Conservation (phyloP, 495 filamentous ascomycete genomes). For the Aspergillus nanangensis region DNA sequence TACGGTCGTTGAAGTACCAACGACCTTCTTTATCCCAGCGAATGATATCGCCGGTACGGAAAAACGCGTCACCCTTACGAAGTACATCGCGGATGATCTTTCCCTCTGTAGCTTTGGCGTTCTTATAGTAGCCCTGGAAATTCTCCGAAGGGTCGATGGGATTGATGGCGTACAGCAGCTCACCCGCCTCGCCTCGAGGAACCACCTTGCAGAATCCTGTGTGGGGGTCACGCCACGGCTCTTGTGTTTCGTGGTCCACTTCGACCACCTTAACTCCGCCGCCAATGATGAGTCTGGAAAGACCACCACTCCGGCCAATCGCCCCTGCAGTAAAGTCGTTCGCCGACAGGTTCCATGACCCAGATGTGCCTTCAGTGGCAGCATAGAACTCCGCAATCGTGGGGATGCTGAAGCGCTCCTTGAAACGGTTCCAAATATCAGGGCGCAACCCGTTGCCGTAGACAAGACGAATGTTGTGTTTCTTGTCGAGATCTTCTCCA, state of each 20-base stretch:
- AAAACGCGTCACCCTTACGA: conserved; percentile 77
- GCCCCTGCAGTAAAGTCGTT: conserved; percentile 78
- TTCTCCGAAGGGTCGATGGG: conserved; percentile 53
- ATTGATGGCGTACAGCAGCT: conserved; percentile 74
- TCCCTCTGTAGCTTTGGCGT: conserved; percentile 63
- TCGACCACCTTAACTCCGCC: conserved; percentile 54
- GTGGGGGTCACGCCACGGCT: conserved; percentile 63
- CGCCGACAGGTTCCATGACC: conserved; percentile 67
- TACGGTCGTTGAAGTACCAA: conserved; percentile 82
- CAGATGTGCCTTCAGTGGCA: conserved; percentile 74
- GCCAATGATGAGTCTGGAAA: conserved; percentile 54
- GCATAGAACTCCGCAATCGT: conserved; percentile 87
- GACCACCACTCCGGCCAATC: conserved; percentile 68
- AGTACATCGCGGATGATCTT: conserved; percentile 81
- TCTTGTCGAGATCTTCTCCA: conserved; percentile 69
- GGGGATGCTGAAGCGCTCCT: conserved; percentile 78
- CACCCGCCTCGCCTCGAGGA: conserved; percentile 63
- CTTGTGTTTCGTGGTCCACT: conserved; percentile 68
- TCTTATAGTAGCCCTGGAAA: conserved; percentile 88
- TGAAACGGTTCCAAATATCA: conserved; percentile 87
- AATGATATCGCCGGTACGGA: conserved; percentile 82
- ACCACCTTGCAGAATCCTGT: conserved; percentile 68
- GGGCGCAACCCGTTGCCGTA: conserved; percentile 91
- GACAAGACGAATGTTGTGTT: conserved; percentile 73
- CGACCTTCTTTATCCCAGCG: conserved; percentile 66